Percentiles rank a stretch among this genome's conserved stretches.
Conservation (phyloP, 371 early-diverging fungal genomes). For the Mortierella sp. region DNA sequence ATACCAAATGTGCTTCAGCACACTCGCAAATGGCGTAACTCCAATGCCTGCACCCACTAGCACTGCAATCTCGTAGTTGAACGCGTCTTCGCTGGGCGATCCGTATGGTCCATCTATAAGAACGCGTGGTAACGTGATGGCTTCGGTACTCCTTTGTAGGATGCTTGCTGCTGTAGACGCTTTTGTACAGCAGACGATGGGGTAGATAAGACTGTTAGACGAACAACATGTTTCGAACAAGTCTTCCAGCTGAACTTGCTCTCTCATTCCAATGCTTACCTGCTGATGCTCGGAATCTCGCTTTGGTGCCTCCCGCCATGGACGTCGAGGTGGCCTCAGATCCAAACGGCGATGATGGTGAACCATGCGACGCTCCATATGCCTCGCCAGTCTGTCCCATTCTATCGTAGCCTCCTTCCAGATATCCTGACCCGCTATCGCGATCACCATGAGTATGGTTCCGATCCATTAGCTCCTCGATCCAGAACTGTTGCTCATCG, state of each 20-base stretch:
- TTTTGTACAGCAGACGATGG: no score
- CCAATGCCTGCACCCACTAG: slow-evolving; percentile 87
- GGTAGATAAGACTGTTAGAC: no score
- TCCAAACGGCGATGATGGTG: no score
- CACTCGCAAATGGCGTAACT: slow-evolving; percentile 78
- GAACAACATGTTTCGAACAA: no score
- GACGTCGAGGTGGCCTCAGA: no score
- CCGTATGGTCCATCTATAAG: slow-evolving; percentile 90
- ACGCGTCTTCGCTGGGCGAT: slow-evolving; percentile 85
- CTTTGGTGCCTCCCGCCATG: no score
- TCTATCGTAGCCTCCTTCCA: no score
- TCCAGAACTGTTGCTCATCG: slow-evolving; percentile 50
- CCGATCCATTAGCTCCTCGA: slow-evolving; percentile 36
- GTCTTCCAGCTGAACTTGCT: no score
- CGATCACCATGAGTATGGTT: background rate
- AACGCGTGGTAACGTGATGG: slow-evolving; percentile 61
- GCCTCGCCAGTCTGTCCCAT: no score
- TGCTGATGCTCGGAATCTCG: no score
- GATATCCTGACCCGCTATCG: background rate
- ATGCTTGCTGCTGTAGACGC: slow-evolving; percentile 1
- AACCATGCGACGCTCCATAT: no score
- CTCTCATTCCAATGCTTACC: no score
- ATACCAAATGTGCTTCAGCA: slow-evolving; percentile 75
- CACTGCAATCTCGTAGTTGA: slow-evolving; percentile 80
- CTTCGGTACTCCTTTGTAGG: background rate